Evolutionary conservation across 1,284 basidiomycete genomes (phyloP).

Genomic region (Cryptococcus sp.): DNA sequence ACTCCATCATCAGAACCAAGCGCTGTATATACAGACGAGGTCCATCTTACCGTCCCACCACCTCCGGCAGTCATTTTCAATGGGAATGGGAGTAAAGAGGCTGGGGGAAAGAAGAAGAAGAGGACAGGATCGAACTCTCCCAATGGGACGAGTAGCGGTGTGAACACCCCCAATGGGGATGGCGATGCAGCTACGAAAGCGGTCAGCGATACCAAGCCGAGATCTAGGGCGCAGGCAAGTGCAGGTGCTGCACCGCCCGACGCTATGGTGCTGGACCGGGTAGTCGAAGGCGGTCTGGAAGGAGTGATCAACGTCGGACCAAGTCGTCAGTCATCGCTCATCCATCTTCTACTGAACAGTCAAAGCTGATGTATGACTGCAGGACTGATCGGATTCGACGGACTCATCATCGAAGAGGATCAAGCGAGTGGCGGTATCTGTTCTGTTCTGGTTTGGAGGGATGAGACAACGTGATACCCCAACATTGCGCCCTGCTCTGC

Average conservation of each 20-base stretch:
- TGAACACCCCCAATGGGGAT: neutral
- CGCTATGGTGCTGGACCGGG: conserved; percentile 82
- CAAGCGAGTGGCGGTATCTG: conserved; percentile 65
- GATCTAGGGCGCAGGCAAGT: conserved; percentile 12
- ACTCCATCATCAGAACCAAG: conserved; percentile 3
- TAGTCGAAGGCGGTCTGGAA: conserved; percentile 67
- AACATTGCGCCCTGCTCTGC: neutral
- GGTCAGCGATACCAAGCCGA: too few relatives aligned
- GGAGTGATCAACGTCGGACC: conserved; percentile 32
- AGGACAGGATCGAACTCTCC: conserved; percentile 8
- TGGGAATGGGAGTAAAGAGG: conserved; percentile 48
- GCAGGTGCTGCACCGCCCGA: conserved; percentile 58
- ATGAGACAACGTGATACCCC: conserved; percentile 1
- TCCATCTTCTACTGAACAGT: neutral
- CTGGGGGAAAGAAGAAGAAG: conserved; percentile 14
- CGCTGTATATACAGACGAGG: conserved; percentile 11
- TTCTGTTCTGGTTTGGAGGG: conserved; percentile 40
- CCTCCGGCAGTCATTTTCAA: neutral
- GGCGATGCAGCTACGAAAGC: too few relatives aligned
- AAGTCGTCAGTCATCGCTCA: conserved; percentile 29
- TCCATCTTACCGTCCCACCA: conserved; percentile 15
- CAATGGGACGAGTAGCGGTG: neutral
- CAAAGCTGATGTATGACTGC: neutral
- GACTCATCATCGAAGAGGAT: conserved; percentile 73
- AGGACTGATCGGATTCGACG: conserved; percentile 73